Evolutionary conservation across 2,329 filamentous ascomycete genomes (phyloP).

Genomic region (Nemania diffusa): DNA sequence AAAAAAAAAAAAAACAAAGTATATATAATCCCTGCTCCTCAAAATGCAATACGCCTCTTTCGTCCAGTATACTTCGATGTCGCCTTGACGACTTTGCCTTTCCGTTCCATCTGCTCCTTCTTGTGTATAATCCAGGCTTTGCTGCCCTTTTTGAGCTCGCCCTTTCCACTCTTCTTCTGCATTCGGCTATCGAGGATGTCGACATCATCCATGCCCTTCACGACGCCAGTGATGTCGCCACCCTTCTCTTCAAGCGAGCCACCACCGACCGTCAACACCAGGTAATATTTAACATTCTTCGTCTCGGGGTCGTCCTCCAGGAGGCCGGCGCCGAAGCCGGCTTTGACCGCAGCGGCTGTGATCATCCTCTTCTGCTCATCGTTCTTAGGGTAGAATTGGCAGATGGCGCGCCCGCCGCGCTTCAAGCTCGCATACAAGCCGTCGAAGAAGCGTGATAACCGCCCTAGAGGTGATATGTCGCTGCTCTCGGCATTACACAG

Average conservation of each 20-base stretch:
- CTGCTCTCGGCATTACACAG: slow-evolving; percentile 93
- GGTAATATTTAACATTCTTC: slow-evolving; percentile 96
- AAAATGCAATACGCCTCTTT: slow-evolving; percentile 84
- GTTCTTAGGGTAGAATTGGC: slow-evolving; percentile 98
- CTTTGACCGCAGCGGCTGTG: slow-evolving; percentile 86
- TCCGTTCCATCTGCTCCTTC: slow-evolving; percentile 92
- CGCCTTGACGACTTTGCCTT: slow-evolving; percentile 93
- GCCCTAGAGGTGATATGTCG: slow-evolving; percentile 81
- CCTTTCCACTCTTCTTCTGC: slow-evolving; percentile 60
- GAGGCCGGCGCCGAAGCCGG: slow-evolving; percentile 93
- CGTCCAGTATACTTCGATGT: slow-evolving; percentile 94
- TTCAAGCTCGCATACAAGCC: slow-evolving; percentile 86
- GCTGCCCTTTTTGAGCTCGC: slow-evolving; percentile 78
- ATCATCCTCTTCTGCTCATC: slow-evolving; percentile 93
- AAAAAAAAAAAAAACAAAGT: no score
- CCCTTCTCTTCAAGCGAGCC: slow-evolving; percentile 59
- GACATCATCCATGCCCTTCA: slow-evolving; percentile 88
- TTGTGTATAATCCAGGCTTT: slow-evolving; percentile 87
- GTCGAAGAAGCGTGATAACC: slow-evolving; percentile 89
- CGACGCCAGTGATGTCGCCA: slow-evolving; percentile 90
- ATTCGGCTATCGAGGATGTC: slow-evolving; percentile 79
- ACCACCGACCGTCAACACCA: slow-evolving; percentile 89
- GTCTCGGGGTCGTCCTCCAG: slow-evolving; percentile 96
- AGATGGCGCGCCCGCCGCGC: slow-evolving; percentile 88
- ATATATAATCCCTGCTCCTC: slow-evolving; percentile 31